Conservation (phyloP, 2,329 filamentous ascomycete genomes). For the Sphaerulina vaccinii region DNA sequence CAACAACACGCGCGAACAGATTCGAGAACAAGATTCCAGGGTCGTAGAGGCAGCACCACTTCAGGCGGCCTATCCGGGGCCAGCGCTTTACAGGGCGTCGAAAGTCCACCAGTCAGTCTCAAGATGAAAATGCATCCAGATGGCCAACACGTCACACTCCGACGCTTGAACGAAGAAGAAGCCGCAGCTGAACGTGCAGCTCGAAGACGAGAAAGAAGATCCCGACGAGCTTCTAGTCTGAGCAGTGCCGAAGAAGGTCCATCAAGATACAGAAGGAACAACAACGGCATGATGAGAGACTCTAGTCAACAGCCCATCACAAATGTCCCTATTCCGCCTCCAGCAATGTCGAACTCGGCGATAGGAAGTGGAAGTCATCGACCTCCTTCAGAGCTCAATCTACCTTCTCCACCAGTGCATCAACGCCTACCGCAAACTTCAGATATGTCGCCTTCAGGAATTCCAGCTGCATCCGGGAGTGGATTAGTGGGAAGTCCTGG, state of each 20-base stretch:
- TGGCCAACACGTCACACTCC: constrained; percentile 61
- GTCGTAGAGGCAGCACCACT: constrained; percentile 21
- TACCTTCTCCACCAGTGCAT: constrained; percentile 27
- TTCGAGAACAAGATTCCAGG: constrained; percentile 20
- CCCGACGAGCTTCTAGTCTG: constrained; percentile 36
- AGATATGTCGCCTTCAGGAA: constrained; percentile 13
- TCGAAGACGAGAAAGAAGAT: constrained; percentile 48
- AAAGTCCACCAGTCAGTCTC: constrained; percentile 60
- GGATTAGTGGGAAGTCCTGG: constrained; percentile 41
- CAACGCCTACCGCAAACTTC: constrained; percentile 17
- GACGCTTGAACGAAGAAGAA: constrained; percentile 61
- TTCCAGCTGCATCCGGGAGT: constrained; percentile 20
- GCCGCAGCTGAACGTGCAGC: constrained; percentile 60
- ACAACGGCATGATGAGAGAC: constrained; percentile 20
- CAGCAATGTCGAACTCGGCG: constrained; percentile 28
- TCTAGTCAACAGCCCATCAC: constrained; percentile 35
- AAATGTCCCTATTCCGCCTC: constrained; percentile 34
- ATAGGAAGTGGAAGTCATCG: constrained; percentile 26
- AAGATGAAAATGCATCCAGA: constrained; percentile 66
- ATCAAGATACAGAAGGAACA: constrained; percentile 25
- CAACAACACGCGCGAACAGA: constrained; percentile 15
- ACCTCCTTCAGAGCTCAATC: constrained; percentile 31
- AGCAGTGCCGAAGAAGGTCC: constrained; percentile 39
- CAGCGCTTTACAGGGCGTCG: constrained; percentile 32
- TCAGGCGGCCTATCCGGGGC: constrained; percentile 25